Conservation (phyloP, 2,329 filamentous ascomycete genomes). For the Microcyclosporella mali region DNA sequence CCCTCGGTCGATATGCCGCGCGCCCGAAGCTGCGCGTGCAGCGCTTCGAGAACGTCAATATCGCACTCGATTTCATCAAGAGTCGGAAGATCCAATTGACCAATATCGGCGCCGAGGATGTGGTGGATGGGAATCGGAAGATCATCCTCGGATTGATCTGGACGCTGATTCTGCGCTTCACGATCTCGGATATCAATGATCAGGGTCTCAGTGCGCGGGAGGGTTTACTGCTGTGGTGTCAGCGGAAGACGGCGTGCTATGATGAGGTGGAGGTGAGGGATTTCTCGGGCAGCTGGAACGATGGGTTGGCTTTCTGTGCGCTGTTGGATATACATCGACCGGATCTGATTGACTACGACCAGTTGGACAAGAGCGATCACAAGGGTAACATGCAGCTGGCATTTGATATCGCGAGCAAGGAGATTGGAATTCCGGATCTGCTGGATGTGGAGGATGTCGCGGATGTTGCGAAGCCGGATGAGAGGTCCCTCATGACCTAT, state of each 20-base stretch:
- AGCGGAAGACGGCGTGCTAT: constrained; percentile 97
- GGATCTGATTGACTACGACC: constrained; percentile 94
- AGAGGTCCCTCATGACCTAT: constrained; percentile 97
- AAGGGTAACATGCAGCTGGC: constrained; percentile 96
- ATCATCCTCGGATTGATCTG: constrained; percentile 96
- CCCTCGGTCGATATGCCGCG: constrained; percentile 90
- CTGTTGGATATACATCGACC: constrained; percentile 94
- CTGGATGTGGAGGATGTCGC: constrained; percentile 97
- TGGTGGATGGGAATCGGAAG: constrained; percentile 95
- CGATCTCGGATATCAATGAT: constrained; percentile 96
- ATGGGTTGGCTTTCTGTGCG: constrained; percentile 93
- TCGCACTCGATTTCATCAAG: constrained; percentile 89
- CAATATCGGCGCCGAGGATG: constrained; percentile 96
- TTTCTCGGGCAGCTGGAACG: constrained; percentile 95
- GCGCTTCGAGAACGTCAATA: constrained; percentile 96
- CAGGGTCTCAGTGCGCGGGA: constrained; percentile 98
- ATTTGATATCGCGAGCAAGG: constrained; percentile 90
- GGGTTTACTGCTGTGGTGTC: constrained; percentile 91
- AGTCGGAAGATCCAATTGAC: constrained; percentile 89
- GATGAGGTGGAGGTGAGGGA: constrained; percentile 93
- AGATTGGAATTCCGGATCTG: constrained; percentile 93
- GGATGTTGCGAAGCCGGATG: constrained; percentile 91
- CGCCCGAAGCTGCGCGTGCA: constrained; percentile 95
- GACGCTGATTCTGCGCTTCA: constrained; percentile 96
- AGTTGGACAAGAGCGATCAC: constrained; percentile 88